Conservation (phyloP, 2,329 filamentous ascomycete species). For the Monilinia aucupariae region DNA sequence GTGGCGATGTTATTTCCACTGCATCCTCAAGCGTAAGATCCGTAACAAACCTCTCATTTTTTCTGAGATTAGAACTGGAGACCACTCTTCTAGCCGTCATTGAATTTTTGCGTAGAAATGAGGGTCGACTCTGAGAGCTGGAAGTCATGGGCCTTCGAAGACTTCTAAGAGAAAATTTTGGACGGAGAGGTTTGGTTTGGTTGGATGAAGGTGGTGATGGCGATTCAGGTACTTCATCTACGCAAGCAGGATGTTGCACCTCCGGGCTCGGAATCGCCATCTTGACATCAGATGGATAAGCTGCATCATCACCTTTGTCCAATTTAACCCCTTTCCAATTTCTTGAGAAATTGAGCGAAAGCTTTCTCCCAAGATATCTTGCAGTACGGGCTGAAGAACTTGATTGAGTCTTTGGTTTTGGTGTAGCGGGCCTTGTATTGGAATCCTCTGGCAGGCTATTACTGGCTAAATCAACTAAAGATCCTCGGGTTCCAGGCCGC, state of each 20-base stretch:
- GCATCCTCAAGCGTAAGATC: neutral
- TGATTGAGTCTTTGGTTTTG: neutral
- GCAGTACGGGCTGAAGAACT: neutral
- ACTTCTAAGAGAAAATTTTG: neutral
- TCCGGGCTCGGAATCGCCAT: neutral
- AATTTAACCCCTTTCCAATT: neutral
- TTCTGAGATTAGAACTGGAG: neutral
- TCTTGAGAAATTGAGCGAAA: slow-evolving; percentile 1
- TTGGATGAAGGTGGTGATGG: neutral
- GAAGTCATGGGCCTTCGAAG: neutral
- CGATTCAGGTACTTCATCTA: neutral
- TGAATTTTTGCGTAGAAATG: neutral
- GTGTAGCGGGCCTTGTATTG: neutral
- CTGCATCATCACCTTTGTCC: neutral
- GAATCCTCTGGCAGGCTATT: neutral
- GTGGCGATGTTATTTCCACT: neutral
- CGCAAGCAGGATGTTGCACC: neutral
- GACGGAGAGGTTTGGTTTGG: neutral
- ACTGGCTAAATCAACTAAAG: neutral
- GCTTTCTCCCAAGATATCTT: neutral
- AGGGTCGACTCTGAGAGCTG: neutral
- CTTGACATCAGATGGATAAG: neutral
- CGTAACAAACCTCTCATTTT: neutral
- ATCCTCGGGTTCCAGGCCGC: neutral
- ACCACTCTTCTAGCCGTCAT: neutral